These are phyloP conservation scores for Lipomyces anomalus DNA, from an alignment of 805 yeast species.

Conservation along the genomic window DNA sequence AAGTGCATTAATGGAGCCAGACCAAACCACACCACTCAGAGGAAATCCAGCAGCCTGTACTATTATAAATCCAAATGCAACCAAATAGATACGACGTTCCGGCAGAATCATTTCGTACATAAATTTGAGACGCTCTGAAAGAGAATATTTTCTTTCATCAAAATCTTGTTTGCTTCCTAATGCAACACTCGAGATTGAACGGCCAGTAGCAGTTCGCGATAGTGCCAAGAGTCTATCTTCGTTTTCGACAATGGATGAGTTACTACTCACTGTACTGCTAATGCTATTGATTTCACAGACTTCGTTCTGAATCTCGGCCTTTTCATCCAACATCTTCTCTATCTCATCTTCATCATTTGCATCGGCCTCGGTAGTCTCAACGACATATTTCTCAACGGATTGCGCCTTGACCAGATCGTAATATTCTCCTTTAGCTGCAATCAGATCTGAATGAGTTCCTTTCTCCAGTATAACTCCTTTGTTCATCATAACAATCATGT, in stretches of 20 bases:
- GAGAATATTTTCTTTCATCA: conserved; percentile 8
- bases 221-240: conserved; percentile 19
- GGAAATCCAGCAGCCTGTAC: conserved; percentile 23
- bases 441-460: conserved; percentile 33
- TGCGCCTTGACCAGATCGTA: conserved; percentile 29
- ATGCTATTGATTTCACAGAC: conserved; percentile 12
- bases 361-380: conserved; percentile 10
- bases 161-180: not conserved
- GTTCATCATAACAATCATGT: conserved; percentile 41
- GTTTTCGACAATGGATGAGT: no score
- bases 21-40: conserved; percentile 36
- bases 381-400: conserved; percentile 16
- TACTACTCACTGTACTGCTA: no score
- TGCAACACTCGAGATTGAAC: conserved; percentile 5
- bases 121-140: conserved; percentile 8
- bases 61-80: conserved; percentile 13
- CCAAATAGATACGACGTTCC: conserved; percentile 12
- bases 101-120: conserved; percentile 12
- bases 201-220: conserved; percentile 4
- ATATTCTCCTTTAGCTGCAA: conserved; percentile 27
- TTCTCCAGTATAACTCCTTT: conserved; percentile 42
- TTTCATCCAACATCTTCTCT: conserved; percentile 18
- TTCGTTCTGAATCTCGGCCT: conserved; percentile 15
- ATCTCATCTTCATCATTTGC: conserved; percentile 4
- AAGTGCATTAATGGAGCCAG: conserved; percentile 32